phyloP scores from a whole-genome alignment of 306 rosid species.

The Medicago ruthenica region DNA sequence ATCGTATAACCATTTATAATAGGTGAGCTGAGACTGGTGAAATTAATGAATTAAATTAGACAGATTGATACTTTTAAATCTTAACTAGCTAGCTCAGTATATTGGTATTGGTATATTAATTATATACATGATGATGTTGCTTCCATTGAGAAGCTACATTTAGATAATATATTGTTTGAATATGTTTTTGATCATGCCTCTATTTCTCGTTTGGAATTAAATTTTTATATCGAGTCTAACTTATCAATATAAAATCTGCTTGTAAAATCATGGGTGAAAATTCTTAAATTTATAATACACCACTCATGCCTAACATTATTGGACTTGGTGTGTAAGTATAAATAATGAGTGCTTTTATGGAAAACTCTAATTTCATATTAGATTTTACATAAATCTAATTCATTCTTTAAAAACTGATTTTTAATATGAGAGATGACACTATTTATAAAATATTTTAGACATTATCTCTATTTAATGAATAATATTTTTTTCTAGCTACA shows the following conservation, averaged over 20 bases:
- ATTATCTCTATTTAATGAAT: neutral
- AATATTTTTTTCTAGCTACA: neutral
- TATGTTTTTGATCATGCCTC: neutral
- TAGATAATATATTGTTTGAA: neutral
- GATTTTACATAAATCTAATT: no score
- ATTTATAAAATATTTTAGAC: no score
- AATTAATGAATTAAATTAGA: constrained; percentile 24
- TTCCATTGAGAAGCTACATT: constrained; percentile 28
- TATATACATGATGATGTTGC: constrained; percentile 32
- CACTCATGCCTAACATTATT: neutral
- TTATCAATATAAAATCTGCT: no score
- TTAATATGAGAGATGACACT: neutral
- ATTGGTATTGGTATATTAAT: constrained; percentile 13
- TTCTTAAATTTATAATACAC: no score
- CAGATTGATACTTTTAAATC: constrained; percentile 2
- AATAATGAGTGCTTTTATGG: neutral
- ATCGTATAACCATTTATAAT: neutral
- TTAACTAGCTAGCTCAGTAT: constrained; percentile 25
- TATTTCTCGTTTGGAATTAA: neutral
- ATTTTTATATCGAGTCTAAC: no score
- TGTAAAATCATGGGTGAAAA: no score
- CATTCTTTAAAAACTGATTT: neutral
- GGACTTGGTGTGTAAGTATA: neutral
- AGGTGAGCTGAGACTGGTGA: neutral
- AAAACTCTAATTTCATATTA: no score